Base-by-base conservation (phyloP, 1,284 basidiomycete genomes). In the Apiotrichum porosum region DNA sequence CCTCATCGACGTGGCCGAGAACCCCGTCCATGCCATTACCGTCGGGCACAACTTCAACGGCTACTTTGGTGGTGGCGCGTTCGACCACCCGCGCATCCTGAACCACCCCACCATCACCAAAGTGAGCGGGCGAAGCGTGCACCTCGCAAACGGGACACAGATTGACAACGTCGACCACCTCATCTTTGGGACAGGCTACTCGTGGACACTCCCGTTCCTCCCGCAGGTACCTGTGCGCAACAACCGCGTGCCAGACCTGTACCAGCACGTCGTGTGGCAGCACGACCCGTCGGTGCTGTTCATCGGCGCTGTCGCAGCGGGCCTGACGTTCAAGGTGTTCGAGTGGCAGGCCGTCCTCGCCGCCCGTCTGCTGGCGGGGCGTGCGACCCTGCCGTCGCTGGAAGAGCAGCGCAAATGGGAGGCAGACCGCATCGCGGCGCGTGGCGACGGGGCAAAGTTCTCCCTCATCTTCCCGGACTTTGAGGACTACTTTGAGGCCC, bases 211-310 rank as follows among this genome's bases (percentile, higher is more conserved):
- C 9, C 50, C 50, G 14, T 52, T 52, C 42, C 36, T 51, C 8
- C 37, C 47, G 6, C 23, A 24, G 32, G 30, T 54, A 1, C 65
- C 78, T 26, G 69, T 79, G 14, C 77, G 75, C 0, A 74, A 78
- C 30, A 72, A 68, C 9, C 73, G 76, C 43, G 62, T 80, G 14
- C 74, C 75, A 2, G 72, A 76, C 5, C 63, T 79, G 5, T 74
- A 77, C 50, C 63, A 76, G 17, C 77, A 79, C 48, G 58, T 75
- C 0, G 75, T 79, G 52, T 79, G 76, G 57, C 77, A 78, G 39
- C 74, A 76, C 21, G 77, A 79, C 45, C 78, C 78, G 1, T 77
- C 76, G 6, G 61, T 80, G 10, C 70, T 72, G 0, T 79, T 80
- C 47, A 34, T 68, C 49, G 61, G 62, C 9, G 40, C 63, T 2